These are phyloP conservation scores for Harringtonia aguacate DNA, from an alignment of 2,329 filamentous ascomycete genomes.

Conservation along the genomic window DNA sequence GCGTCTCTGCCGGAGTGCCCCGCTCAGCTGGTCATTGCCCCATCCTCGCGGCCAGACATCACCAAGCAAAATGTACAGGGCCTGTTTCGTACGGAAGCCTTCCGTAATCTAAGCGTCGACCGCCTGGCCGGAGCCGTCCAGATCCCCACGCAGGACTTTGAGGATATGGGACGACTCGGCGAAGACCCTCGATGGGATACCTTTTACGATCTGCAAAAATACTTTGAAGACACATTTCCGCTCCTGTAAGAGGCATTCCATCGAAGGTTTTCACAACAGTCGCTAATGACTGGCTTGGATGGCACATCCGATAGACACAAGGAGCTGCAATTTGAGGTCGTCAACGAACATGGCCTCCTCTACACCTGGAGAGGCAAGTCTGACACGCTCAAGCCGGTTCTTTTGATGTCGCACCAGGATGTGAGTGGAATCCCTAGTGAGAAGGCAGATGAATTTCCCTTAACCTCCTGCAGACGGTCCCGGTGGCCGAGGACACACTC, in stretches of 20 bases:
- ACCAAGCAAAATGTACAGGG: conserved; percentile 1
- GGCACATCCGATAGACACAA: conserved; percentile 24
- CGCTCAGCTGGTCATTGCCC: not conserved
- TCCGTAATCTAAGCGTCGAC: conserved; percentile 14
- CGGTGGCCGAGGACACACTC: conserved; percentile 37
- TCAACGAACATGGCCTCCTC: conserved; percentile 48
- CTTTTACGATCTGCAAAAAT: conserved; percentile 40
- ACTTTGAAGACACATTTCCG: conserved; percentile 39
- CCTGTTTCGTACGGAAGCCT: conserved; percentile 3
- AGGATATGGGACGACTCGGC: conserved; percentile 39
- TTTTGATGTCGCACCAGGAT: conserved; percentile 54
- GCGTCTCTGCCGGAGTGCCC: not conserved
- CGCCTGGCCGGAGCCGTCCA: conserved; percentile 19
- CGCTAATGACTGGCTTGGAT: no score
- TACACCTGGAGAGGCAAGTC: conserved; percentile 47
- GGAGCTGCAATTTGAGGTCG: conserved; percentile 35
- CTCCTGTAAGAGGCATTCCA: conserved; percentile 19
- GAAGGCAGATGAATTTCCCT: no score
- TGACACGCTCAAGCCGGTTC: conserved; percentile 36
- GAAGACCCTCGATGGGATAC: conserved; percentile 47
- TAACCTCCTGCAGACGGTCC: conserved; percentile 36
- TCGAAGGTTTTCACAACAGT: no score
- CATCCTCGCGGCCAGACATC: conserved; percentile 1
- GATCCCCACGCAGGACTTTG: conserved; percentile 18
- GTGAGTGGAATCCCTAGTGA: no score